Conservation (phyloP, 352 stramenopile species). For the Phytophthora boehmeriae region DNA sequence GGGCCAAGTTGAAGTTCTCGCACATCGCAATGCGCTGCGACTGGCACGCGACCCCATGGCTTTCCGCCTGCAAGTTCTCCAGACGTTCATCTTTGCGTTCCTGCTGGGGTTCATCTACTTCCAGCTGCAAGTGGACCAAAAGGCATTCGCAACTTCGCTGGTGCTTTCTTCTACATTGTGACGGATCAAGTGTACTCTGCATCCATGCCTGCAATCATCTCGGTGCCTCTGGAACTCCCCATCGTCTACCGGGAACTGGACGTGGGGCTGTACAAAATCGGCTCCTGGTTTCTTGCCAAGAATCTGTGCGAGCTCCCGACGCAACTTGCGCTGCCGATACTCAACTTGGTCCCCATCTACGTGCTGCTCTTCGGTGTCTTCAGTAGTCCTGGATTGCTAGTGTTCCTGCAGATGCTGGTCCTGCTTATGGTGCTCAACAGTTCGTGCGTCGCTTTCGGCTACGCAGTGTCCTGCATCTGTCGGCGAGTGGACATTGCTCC, state of each 20-base stretch:
- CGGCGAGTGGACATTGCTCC: constrained; percentile 47
- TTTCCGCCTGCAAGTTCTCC: constrained; percentile 30
- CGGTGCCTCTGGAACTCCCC: constrained; percentile 43
- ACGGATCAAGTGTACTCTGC: constrained; percentile 45
- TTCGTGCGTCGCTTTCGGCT: constrained; percentile 42
- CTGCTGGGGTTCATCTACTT: constrained; percentile 52
- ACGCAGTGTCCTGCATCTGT: constrained; percentile 49
- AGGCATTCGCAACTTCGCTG: constrained; percentile 44
- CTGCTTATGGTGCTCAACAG: constrained; percentile 41
- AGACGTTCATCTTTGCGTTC: constrained; percentile 44
- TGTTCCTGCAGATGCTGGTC: constrained; percentile 38
- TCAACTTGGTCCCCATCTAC: constrained; percentile 43
- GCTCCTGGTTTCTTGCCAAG: constrained; percentile 48
- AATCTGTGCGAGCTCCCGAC: constrained; percentile 44
- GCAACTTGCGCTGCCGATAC: constrained; percentile 36
- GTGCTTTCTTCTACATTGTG: constrained; percentile 54
- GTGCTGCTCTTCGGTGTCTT: constrained; percentile 38
- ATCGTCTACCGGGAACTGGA: constrained; percentile 45
- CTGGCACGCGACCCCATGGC: constrained; percentile 36
- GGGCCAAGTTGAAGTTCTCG: constrained; percentile 41
- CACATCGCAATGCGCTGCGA: constrained; percentile 39
- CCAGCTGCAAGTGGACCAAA: constrained; percentile 42
- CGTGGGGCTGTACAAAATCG: constrained; percentile 42
- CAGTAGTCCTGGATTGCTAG: constrained; percentile 15
- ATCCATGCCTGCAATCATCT: constrained; percentile 44